These are phyloP conservation scores for Lachancea dasiensis DNA, from an alignment of 805 yeast genomes.

Conservation along the genomic window DNA sequence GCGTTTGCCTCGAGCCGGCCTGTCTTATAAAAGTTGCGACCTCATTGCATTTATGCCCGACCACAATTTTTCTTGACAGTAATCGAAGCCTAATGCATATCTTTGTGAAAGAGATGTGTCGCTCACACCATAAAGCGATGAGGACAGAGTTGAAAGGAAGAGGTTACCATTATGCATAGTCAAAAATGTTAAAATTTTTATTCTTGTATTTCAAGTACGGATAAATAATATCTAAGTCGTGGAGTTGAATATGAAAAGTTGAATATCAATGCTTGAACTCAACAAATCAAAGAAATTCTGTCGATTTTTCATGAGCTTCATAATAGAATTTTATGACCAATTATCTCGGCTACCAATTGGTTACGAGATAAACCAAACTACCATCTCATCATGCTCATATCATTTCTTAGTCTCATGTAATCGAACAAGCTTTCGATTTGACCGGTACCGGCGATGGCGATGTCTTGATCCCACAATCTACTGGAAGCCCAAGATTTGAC, in stretches of 20 bases:
- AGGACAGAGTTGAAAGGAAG: too few relatives aligned
- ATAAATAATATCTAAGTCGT: conserved; percentile 10
- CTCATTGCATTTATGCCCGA: too few relatives aligned
- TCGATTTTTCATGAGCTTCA: conserved; percentile 10
- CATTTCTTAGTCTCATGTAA: conserved; percentile 81
- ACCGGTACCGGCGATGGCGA: conserved; percentile 79
- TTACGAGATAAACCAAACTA: conserved; percentile 20
- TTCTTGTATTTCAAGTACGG: conserved; percentile 5
- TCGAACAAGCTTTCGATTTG: conserved; percentile 80
- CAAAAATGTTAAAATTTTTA: not conserved
- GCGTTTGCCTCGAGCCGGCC: too few relatives aligned
- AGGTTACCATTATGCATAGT: too few relatives aligned
- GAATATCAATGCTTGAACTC: conserved; percentile 2
- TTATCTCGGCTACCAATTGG: not conserved
- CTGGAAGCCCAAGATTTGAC: conserved; percentile 69
- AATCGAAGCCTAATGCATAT: too few relatives aligned
- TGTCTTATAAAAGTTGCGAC: too few relatives aligned
- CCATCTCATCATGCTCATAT: conserved; percentile 87
- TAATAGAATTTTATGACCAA: conserved; percentile 5
- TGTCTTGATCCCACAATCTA: conserved; percentile 77
- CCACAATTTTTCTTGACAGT: too few relatives aligned
- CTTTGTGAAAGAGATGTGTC: too few relatives aligned
- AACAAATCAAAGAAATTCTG: conserved; percentile 6
- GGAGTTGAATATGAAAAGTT: conserved; percentile 7
- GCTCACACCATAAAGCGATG: too few relatives aligned